phyloP scores from a whole-genome alignment of 208 protist species.

The Trichomonas tenax region DNA sequence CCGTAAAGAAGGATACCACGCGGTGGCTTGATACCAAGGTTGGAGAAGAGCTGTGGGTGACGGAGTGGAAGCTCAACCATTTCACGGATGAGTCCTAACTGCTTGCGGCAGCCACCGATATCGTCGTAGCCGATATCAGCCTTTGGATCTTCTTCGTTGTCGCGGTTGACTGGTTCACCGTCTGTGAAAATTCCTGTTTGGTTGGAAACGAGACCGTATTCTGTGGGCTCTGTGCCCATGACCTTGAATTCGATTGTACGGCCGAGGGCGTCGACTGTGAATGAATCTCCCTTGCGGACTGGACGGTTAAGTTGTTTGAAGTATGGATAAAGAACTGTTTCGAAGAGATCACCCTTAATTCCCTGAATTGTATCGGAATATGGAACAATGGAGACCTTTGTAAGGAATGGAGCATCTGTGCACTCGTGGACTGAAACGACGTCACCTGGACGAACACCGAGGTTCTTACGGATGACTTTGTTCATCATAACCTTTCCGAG shows the following conservation, averaged over 20 bases:
- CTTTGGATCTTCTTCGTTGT: constrained; percentile 86
- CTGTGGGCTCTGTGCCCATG: constrained; percentile 85
- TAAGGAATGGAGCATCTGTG: constrained; percentile 89
- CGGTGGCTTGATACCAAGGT: constrained; percentile 85
- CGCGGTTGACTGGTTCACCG: constrained; percentile 92
- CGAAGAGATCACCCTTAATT: constrained; percentile 94
- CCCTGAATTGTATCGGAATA: constrained; percentile 98
- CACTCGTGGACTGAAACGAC: constrained; percentile 78
- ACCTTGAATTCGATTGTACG: constrained; percentile 99
- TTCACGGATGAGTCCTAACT: constrained; percentile 49
- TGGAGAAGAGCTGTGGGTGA: constrained; percentile 92
- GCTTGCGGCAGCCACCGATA: constrained; percentile 60
- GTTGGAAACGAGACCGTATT: constrained; percentile 57
- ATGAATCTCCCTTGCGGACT: constrained; percentile 91
- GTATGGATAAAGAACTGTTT: constrained; percentile 96
- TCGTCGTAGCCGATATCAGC: constrained; percentile 88
- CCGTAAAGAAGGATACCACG: constrained; percentile 88
- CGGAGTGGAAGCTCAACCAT: constrained; percentile 97
- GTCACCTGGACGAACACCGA: constrained; percentile 91
- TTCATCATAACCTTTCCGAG: constrained; percentile 90
- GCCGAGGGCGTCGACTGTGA: constrained; percentile 86
- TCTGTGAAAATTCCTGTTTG: constrained; percentile 98
- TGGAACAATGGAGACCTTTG: constrained; percentile 92
- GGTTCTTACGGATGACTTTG: constrained; percentile 92
- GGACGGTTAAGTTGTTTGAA: constrained; percentile 97